phyloP scores from a whole-genome alignment of 176 grass and related monocot genomes.

The Tuctoria greenei region DNA sequence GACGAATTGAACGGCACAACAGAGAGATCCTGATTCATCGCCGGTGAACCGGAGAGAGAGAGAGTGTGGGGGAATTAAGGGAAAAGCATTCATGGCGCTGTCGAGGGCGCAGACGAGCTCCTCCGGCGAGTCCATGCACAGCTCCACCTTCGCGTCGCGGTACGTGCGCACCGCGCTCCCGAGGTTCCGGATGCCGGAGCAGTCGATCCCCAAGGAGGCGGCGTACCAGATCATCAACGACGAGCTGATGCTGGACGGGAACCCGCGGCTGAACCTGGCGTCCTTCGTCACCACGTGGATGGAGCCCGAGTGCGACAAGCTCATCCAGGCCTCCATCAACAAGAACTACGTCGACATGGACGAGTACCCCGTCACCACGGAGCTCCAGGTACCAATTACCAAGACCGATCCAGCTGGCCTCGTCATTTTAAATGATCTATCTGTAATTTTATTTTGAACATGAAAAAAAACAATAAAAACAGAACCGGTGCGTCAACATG shows the following conservation, averaged over 20 bases:
- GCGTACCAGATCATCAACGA: conserved; percentile 97
- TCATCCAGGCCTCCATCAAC: conserved; percentile 73
- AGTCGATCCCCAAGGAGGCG: conserved; percentile 73
- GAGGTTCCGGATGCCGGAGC: conserved; percentile 24
- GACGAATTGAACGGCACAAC: background rate
- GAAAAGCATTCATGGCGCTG: conserved; percentile 49
- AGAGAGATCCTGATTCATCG: background rate
- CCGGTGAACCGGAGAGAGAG: background rate
- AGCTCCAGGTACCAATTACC: conserved; percentile 70
- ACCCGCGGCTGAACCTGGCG: conserved; percentile 86
- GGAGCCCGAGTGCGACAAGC: conserved; percentile 87
- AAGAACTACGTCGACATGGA: conserved; percentile 99
- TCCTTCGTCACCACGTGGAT: conserved; percentile 98
- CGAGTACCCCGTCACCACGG: conserved; percentile 97
- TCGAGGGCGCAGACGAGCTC: conserved; percentile 37
- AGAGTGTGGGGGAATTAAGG: too few relatives aligned
- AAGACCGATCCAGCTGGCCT: too few relatives aligned
- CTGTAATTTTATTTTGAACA: background rate
- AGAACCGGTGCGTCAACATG: conserved; percentile 86
- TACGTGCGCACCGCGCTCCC: conserved; percentile 75
- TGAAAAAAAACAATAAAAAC: background rate
- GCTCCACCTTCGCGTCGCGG: conserved; percentile 81
- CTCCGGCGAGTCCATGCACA: conserved; percentile 58
- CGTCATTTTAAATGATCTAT: too few relatives aligned
- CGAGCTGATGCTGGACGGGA: conserved; percentile 85